Conservation (phyloP, 2,329 filamentous ascomycete genomes). For the Pseudonectria foliicola region DNA sequence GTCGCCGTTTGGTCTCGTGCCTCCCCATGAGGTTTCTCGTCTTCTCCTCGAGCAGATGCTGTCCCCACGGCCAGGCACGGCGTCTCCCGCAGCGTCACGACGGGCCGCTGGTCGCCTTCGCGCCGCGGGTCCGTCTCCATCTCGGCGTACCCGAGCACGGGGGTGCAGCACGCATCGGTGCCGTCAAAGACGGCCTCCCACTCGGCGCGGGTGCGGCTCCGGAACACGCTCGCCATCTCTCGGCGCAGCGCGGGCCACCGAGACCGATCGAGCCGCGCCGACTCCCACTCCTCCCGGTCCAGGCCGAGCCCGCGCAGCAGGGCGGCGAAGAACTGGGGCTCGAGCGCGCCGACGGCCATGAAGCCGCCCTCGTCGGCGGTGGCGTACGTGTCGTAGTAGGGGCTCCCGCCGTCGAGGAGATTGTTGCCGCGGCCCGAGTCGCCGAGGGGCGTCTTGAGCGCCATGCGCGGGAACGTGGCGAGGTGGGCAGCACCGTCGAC, state of each 20-base stretch:
- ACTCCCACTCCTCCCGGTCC: slow-evolving; percentile 40
- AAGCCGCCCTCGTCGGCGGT: slow-evolving; percentile 65
- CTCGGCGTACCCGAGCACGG: slow-evolving; percentile 70
- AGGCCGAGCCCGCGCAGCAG: slow-evolving; percentile 64
- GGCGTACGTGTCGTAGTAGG: slow-evolving; percentile 86
- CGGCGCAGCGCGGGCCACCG: slow-evolving; percentile 62
- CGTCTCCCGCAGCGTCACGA: slow-evolving; percentile 61
- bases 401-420: slow-evolving; percentile 73
- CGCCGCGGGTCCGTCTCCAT: slow-evolving; percentile 45
- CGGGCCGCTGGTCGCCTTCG: slow-evolving; percentile 64
- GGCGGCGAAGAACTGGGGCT: slow-evolving; percentile 73
- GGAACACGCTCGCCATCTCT: slow-evolving; percentile 59
- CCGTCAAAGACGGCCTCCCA: slow-evolving; percentile 87
- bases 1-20: slow-evolving; percentile 30
- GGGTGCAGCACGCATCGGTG: slow-evolving; percentile 88
- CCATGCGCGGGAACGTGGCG: slow-evolving; percentile 67
- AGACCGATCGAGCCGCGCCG: slow-evolving; percentile 48
- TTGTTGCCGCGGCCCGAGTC: slow-evolving; percentile 62
- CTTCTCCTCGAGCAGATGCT: too few relatives aligned
- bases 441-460: slow-evolving; percentile 57
- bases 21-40: too few relatives aligned
- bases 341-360: slow-evolving; percentile 84
- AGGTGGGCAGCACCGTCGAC: slow-evolving; percentile 82
- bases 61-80: slow-evolving; percentile 54
- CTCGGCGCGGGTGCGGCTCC: slow-evolving; percentile 60